phyloP scores from a whole-genome alignment of 225 moss, liverwort and hornwort species.

The Ulota crispa region DNA sequence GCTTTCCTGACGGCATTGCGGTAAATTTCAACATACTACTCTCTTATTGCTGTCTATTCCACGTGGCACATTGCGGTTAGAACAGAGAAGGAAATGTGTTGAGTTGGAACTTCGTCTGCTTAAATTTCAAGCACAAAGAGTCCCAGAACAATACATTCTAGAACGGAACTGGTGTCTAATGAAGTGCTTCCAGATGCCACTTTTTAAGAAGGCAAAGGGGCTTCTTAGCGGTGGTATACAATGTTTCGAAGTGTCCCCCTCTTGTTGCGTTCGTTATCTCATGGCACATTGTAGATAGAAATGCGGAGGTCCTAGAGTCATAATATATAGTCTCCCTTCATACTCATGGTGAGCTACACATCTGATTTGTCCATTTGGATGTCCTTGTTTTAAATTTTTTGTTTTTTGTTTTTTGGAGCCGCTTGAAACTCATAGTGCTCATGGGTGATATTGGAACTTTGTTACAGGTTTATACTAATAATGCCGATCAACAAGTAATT shows the following conservation, averaged over 20 bases:
- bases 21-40: background rate
- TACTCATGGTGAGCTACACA: background rate
- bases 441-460: background rate
- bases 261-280: too few relatives aligned
- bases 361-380: too few relatives aligned
- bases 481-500: conserved; percentile 12
- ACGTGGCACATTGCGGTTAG: background rate
- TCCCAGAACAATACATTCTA: too few relatives aligned
- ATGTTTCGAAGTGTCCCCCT: too few relatives aligned
- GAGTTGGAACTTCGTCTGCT: background rate
- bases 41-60: background rate
- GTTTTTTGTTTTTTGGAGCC: background rate
- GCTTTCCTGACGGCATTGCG: conserved; percentile 66
- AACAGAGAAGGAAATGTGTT: background rate
- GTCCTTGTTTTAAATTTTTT: background rate
- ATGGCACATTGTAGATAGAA: background rate
- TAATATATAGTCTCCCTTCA: background rate
- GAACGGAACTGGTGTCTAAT: too few relatives aligned
- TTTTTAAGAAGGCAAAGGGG: too few relatives aligned
- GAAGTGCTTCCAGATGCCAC: too few relatives aligned
- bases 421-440: background rate
- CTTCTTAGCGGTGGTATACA: too few relatives aligned
- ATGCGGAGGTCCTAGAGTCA: background rate
- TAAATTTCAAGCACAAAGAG: too few relatives aligned
- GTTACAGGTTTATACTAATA: conserved; percentile 25